Evolutionary conservation across 1,284 basidiomycete species (phyloP), one percentile per base, ranked within the genome.

Genomic region (Sanghuangporus sanghuang): DNA sequence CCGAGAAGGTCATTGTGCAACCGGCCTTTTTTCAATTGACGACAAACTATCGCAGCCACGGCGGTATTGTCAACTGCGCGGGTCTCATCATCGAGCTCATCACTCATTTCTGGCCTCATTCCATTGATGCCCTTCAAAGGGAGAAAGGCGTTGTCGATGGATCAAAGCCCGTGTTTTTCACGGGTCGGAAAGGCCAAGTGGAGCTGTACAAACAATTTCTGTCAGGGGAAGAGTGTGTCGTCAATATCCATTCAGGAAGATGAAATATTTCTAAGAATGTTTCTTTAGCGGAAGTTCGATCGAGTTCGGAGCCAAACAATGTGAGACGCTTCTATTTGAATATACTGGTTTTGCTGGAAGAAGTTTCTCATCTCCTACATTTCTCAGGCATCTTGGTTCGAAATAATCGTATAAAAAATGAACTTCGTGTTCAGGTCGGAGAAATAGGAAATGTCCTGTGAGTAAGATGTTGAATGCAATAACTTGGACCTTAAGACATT

Each of bases 11-110:
- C 5, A 58, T 71, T 11, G 61, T 64, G 32, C 60, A 74, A 38
- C 85, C 86, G 0, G 73, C 70, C 57, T 75, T 76, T 2, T 91
- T 90, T 71, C 82, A 87, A 58, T 78, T 92, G 0, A 75, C 81
- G 0, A 74, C 79, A 42, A 92, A 92, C 68, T 89, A 88, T 69
- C 81, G 89, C 8, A 90, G 87, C 0, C 90, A 92, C 68, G 81
- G 80, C 0, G 89, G 89, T 1, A 86, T 87, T 36, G 82, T 89
- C n/a, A 79, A 83, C 52, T 86, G 85, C 63, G 89, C 88, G 0
- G 81, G 84, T 57, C 82, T 81, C 0, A 74, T 91, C 6, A 81
- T 91, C 8, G 77, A 84, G n/a, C 73, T 90, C 6, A 84, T 92
- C 49, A 81, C 76, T 1, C 68, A 68, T 12, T 85, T 87, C 61